Evolutionary conservation across 192 early-diverging fungal genomes (phyloP), one percentile per base, ranked within the genome.

Genomic region (Mortierella alpina): DNA sequence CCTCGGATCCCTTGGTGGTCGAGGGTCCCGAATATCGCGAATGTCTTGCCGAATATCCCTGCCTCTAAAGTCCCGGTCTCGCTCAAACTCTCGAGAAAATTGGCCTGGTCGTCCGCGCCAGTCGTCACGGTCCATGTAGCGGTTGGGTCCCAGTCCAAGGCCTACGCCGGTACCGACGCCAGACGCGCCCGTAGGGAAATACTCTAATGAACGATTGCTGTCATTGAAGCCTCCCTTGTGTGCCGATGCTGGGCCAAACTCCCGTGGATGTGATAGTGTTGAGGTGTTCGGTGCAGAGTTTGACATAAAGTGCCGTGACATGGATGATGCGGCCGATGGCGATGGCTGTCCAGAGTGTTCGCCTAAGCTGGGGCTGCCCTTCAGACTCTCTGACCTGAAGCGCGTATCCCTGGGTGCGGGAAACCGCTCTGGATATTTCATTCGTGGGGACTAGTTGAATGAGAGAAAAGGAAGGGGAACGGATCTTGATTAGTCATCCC

Each of bases 81-180:
- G 59, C 8, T 72, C 77, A 59, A 80, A 72, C 18, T 72, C 77
- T 44, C 77, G 40, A 18, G 69, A n/a, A 39, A 79, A 79, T 17
- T 72, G 70, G 39, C 53, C 45, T 10, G 49, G 23, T 17, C 70
- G 50, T 4, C 70, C 66, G 62, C 77, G 59, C 69, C 70, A 80
- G 1, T 80, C 77, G 15, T 80, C 77, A 6, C 77, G 64, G 42
- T 80, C 77, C 57, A 72, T 63, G 53, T 72, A 80, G 11, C 77
- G 69, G 4, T 51, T 17, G 6, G 77, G 65, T 11, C 77, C 70
- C 7, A 72, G 46, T 31, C 76, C 76, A 22, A 72, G 69, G 20
- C 76, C 76, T 14, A 72, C 44, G 20, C 53, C 51, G 13, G 67
- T 40, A n/a, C 74, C 68, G 17, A 58, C 54, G 17, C 69, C 69